phyloP scores from a whole-genome alignment of 306 rosid species.

The Herpetospermum pedunculosum region DNA sequence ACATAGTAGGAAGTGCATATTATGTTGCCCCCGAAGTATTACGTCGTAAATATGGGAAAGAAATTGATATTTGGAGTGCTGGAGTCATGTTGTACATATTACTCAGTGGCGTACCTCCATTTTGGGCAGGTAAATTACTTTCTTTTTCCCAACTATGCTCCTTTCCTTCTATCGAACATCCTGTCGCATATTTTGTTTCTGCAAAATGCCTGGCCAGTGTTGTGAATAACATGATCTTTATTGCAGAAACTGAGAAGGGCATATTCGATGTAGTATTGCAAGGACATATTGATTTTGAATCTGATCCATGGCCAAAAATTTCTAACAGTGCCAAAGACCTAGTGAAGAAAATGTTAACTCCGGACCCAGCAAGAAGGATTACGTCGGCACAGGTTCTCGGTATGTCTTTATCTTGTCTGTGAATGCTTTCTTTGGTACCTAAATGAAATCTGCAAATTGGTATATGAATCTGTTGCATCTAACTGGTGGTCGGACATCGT shows the following conservation, averaged over 20 bases:
- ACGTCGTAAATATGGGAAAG: conserved; percentile 54
- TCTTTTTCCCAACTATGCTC: not conserved
- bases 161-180: not conserved
- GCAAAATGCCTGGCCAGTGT: not conserved
- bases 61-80: conserved; percentile 63
- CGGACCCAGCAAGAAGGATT: conserved; percentile 69
- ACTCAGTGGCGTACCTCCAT: conserved; percentile 64
- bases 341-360: conserved; percentile 57
- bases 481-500: not conserved
- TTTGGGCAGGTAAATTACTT: conserved; percentile 68
- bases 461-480: not conserved
- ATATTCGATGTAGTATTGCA: conserved; percentile 70
- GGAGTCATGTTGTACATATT: conserved; percentile 56
- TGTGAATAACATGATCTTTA: conserved; percentile 6
- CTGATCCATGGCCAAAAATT: conserved; percentile 75
- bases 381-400: conserved; percentile 75
- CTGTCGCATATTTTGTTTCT: not conserved
- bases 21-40: conserved; percentile 67
- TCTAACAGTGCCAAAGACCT: conserved; percentile 84
- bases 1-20: conserved; percentile 61
- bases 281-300: conserved; percentile 70
- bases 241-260: conserved; percentile 74
- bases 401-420: conserved; percentile 12
- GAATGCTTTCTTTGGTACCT: not conserved
- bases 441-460: not conserved